Percentiles rank a stretch among this genome's conserved stretches.
Conservation (phyloP, 1,139 yeast species). For the Sugiyamaella grinbergsii region DNA sequence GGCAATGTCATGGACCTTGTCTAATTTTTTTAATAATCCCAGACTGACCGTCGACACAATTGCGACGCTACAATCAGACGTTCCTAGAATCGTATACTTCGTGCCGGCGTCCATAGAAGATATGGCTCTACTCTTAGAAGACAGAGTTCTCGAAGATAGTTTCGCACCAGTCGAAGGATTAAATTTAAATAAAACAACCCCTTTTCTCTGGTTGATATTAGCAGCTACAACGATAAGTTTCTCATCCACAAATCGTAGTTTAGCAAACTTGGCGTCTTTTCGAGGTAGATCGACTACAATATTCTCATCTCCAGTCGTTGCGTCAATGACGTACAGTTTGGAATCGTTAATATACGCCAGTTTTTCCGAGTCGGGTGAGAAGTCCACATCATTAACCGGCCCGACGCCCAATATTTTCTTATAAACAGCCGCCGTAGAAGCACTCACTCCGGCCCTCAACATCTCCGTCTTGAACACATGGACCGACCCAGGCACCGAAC, state of each 20-base stretch:
- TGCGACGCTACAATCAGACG: conserved; percentile 71
- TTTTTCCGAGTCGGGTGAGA: conserved; percentile 32
- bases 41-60: conserved; percentile 57
- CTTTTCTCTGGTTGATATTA: conserved; percentile 39
- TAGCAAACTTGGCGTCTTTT: conserved; percentile 48
- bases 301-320: conserved; percentile 31
- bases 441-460: conserved; percentile 4
- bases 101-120: conserved; percentile 66
- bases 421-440: conserved; percentile 8
- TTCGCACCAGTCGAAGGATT: conserved; percentile 17
- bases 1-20: conserved; percentile 75
- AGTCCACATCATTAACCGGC: conserved; percentile 30
- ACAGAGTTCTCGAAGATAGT: conserved; percentile 13
- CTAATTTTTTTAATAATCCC: conserved; percentile 52
- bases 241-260: conserved; percentile 60
- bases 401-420: conserved; percentile 20
- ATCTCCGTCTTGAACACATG: conserved; percentile 24
- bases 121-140: conserved; percentile 56
- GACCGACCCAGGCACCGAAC: conserved; percentile 28
- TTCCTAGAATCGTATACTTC: conserved; percentile 67
- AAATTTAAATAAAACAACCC: conserved; percentile 48
- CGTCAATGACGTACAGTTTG: conserved; percentile 30
- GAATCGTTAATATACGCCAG: conserved; percentile 32
- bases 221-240: conserved; percentile 57
- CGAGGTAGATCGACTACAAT: conserved; percentile 29